A percentile compares a stretch with the other conserved stretches of the same genome.
These are phyloP conservation scores for Puccinia horiana DNA, from an alignment of 1,284 basidiomycete species.

Conservation along the genomic window DNA sequence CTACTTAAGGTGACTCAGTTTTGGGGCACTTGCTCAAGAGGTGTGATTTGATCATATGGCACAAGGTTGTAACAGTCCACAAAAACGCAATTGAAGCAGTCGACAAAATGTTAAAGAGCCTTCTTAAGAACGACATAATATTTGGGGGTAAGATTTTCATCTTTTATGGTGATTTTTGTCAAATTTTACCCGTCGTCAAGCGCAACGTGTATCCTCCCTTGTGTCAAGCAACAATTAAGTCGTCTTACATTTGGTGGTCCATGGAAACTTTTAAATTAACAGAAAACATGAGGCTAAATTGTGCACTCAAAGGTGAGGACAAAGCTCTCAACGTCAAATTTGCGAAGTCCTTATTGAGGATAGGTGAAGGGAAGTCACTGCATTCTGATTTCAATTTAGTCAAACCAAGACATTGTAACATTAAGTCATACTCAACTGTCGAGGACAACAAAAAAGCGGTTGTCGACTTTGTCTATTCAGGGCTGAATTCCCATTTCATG, in stretches of 20 bases:
- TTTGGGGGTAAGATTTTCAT: neutral
- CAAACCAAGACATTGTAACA: too few relatives aligned
- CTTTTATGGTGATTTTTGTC: neutral
- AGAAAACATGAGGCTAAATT: too few relatives aligned
- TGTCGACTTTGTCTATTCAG: too few relatives aligned
- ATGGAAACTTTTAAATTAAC: too few relatives aligned
- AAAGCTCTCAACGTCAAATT: too few relatives aligned
- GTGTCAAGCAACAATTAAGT: neutral
- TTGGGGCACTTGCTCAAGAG: neutral
- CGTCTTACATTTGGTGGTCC: neutral
- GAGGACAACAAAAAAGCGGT: neutral
- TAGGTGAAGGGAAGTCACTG: too few relatives aligned
- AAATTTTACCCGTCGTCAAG: too few relatives aligned
- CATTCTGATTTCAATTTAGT: too few relatives aligned
- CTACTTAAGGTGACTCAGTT: neutral
- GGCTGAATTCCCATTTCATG: neutral
- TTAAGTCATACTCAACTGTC: too few relatives aligned
- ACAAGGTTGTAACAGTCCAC: neutral
- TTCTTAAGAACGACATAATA: neutral
- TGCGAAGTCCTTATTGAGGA: too few relatives aligned
- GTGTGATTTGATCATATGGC: neutral
- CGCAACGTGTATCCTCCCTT: too few relatives aligned
- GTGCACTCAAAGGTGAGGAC: neutral
- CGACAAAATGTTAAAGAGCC: too few relatives aligned
- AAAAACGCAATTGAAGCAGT: neutral